Conservation (phyloP, 192 early-diverging fungal genomes). For the Coemansia interrupta region DNA sequence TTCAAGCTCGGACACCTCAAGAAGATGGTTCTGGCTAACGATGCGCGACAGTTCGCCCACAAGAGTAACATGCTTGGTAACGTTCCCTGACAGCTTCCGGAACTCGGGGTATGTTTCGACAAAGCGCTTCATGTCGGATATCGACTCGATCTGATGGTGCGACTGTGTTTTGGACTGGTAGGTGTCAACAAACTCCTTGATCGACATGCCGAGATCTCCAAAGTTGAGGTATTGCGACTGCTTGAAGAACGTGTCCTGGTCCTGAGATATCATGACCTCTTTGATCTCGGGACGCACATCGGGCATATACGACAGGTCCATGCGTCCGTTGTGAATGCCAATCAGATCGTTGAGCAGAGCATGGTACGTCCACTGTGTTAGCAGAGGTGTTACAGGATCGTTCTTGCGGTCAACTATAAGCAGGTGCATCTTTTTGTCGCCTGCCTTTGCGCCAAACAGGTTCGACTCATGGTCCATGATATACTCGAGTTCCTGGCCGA, state of each 20-base stretch:
- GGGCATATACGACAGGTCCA: constrained; percentile 85
- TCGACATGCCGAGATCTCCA: constrained; percentile 89
- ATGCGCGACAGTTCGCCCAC: constrained; percentile 89
- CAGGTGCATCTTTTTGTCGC: constrained; percentile 79
- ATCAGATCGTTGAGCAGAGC: constrained; percentile 96
- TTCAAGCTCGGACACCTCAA: constrained; percentile 90
- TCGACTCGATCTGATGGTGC: constrained; percentile 88
- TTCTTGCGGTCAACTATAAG: constrained; percentile 90
- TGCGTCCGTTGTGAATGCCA: constrained; percentile 87
- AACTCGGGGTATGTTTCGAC: constrained; percentile 99
- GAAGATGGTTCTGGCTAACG: constrained; percentile 67
- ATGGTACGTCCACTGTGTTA: constrained; percentile 98
- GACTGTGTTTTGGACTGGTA: constrained; percentile 91
- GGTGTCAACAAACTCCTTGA: constrained; percentile 91
- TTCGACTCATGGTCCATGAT: constrained; percentile 45
- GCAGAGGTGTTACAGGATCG: constrained; percentile 91
- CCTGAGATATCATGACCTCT: constrained; percentile 87
- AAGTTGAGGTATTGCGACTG: constrained; percentile 88
- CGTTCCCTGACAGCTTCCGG: constrained; percentile 91
- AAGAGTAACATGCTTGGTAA: constrained; percentile 96
- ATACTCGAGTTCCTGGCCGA: constrained; percentile 67
- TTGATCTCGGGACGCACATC: constrained; percentile 77
- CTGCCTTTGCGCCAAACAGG: constrained; percentile 42
- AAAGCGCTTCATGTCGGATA: constrained; percentile 98
- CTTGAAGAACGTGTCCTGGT: constrained; percentile 91